These are phyloP conservation scores for Globomyces pollinis-pini DNA, from an alignment of 192 early-diverging fungal species.

Conservation along the genomic window DNA sequence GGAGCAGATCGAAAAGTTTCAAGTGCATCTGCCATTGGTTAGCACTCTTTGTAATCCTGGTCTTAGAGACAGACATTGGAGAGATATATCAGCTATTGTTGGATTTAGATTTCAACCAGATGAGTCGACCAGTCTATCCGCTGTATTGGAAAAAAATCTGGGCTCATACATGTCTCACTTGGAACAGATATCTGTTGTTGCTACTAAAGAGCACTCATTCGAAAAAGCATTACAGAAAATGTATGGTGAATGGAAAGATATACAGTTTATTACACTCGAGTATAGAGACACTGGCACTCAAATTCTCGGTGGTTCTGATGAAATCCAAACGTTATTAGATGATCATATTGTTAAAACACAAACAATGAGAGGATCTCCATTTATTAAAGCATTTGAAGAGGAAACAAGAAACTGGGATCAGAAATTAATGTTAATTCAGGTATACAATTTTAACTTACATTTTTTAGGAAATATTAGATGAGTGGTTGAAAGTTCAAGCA, in stretches of 20 bases:
- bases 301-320: slow-evolving; percentile 42
- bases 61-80: slow-evolving; percentile 49
- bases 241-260: slow-evolving; percentile 52
- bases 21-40: slow-evolving; percentile 49
- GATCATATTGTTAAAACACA: slow-evolving; percentile 61
- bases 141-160: slow-evolving; percentile 48
- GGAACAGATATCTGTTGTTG: slow-evolving; percentile 43
- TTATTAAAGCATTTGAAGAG: slow-evolving; percentile 57
- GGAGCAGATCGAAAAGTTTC: slow-evolving; percentile 54
- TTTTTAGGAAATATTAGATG: slow-evolving; percentile 55
- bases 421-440: slow-evolving; percentile 11
- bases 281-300: slow-evolving; percentile 57
- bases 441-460: too few species aligned
- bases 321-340: slow-evolving; percentile 55
- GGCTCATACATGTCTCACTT: slow-evolving; percentile 42
- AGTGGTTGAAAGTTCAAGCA: slow-evolving; percentile 56
- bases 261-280: slow-evolving; percentile 44
- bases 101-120: slow-evolving; percentile 56
- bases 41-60: slow-evolving; percentile 53
- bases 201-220: slow-evolving; percentile 57
- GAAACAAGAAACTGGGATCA: slow-evolving; percentile 47
- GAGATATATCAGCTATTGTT: slow-evolving; percentile 51
- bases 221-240: slow-evolving; percentile 59
- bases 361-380: slow-evolving; percentile 53
- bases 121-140: slow-evolving; percentile 41